phyloP scores from a whole-genome alignment of 2,329 filamentous ascomycete genomes.

The Epichloe amarillans region DNA sequence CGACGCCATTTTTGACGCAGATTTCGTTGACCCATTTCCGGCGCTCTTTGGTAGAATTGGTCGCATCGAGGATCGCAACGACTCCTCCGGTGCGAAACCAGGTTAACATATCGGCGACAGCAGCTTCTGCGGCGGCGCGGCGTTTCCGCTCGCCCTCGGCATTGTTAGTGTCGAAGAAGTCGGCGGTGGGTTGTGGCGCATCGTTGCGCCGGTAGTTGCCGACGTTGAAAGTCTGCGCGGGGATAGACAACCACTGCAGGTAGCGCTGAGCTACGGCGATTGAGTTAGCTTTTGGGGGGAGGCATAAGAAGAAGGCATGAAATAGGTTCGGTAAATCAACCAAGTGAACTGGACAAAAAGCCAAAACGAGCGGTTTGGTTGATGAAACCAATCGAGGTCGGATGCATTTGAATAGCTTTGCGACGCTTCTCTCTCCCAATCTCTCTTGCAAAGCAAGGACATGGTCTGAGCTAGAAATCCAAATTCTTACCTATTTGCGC shows the following conservation, averaged over 20 bases:
- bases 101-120: conserved; percentile 81
- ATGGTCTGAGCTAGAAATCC: neutral
- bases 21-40: conserved; percentile 82
- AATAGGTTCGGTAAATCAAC: neutral
- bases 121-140: conserved; percentile 78
- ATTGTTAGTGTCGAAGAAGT: conserved; percentile 91
- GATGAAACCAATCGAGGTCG: neutral
- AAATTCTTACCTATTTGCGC: conserved; percentile 71
- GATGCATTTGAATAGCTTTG: neutral
- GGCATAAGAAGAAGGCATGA: neutral
- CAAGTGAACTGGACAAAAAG: neutral
- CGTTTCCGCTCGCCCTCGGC: conserved; percentile 81
- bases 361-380: neutral
- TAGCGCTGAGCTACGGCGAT: conserved; percentile 64
- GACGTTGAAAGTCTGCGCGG: conserved; percentile 92
- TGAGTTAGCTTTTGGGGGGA: neutral
- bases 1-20: conserved; percentile 62
- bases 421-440: too few relatives aligned
- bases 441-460: too few relatives aligned
- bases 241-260: conserved; percentile 90
- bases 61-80: conserved; percentile 90
- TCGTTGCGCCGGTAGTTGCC: conserved; percentile 85
- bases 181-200: conserved; percentile 79
- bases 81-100: conserved; percentile 78
- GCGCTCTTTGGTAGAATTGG: conserved; percentile 84